Evolutionary conservation across 768 basidiomycete genomes (phyloP).

Genomic region (Chalciporus chontae): DNA sequence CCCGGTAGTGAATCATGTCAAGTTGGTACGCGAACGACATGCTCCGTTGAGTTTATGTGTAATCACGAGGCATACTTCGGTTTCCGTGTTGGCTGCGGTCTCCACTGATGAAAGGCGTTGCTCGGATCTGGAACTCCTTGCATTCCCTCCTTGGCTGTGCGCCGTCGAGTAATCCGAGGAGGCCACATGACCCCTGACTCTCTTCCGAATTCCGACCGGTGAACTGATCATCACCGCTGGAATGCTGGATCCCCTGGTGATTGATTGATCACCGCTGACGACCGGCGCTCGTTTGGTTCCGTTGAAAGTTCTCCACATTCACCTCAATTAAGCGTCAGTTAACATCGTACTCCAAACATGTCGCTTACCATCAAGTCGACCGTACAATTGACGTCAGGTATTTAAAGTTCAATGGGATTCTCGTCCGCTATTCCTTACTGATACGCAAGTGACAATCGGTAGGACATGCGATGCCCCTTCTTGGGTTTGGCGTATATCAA

Average conservation of each 20-base stretch:
- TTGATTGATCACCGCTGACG: no score
- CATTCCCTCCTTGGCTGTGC: no score
- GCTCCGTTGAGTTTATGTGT: not conserved
- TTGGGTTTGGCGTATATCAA: slow-evolving; percentile 72
- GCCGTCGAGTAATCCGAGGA: not conserved
- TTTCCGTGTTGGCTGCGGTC: not conserved
- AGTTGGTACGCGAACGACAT: no score
- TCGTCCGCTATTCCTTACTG: not conserved
- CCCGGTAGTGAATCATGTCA: no score
- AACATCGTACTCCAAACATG: no score
- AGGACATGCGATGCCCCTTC: slow-evolving; percentile 58
- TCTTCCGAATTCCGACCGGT: slow-evolving; percentile 7
- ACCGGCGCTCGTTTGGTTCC: slow-evolving; percentile 7
- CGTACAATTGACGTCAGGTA: slow-evolving; percentile 36
- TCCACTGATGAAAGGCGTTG: not conserved
- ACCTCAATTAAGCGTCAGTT: slow-evolving; percentile 20
- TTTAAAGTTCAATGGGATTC: slow-evolving; percentile 7
- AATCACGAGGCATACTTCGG: not conserved
- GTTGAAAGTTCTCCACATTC: not conserved
- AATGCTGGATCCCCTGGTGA: no score
- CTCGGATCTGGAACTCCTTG: not conserved
- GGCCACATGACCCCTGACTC: not conserved
- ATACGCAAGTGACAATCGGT: slow-evolving; percentile 1
- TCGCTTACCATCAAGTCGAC: slow-evolving; percentile 30
- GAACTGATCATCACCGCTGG: no score